Evolutionary conservation across 139 green algal genomes (phyloP).

Genomic region (Closterium sp.): DNA sequence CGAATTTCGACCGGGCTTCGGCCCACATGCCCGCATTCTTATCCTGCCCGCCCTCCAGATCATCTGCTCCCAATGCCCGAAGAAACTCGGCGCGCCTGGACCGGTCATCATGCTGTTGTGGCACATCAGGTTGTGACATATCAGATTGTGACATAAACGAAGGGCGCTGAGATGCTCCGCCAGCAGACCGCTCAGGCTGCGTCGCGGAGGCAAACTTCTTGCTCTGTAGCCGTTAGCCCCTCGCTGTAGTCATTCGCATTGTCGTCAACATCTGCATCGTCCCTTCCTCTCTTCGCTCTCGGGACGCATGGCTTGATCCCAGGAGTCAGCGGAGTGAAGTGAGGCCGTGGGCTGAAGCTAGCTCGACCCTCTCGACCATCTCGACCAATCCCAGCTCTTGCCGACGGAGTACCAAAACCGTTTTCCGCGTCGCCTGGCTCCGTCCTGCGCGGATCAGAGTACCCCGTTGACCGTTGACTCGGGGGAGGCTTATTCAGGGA

Average conservation of each 20-base stretch:
- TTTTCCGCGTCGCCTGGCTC: not conserved
- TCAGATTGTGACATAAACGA: not conserved
- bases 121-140: not conserved
- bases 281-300: not conserved
- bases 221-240: not conserved
- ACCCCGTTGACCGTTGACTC: not conserved
- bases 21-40: slow-evolving; percentile 9
- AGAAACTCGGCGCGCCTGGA: slow-evolving; percentile 8
- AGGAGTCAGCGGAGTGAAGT: not conserved
- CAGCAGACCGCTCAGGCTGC: not conserved
- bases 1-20: slow-evolving; percentile 31
- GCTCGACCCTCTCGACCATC: too few relatives aligned
- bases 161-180: not conserved
- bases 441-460: not conserved
- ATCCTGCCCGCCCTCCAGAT: slow-evolving; percentile 11
- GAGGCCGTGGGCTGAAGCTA: not conserved
- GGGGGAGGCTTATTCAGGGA: not conserved
- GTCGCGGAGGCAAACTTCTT: not conserved
- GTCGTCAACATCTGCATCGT: not conserved
- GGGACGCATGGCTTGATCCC: not conserved
- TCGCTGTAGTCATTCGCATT: not conserved
- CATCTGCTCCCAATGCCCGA: slow-evolving; percentile 27
- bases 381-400: not conserved
- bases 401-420: not conserved
- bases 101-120: too few relatives aligned